Percentiles rank a stretch among this genome's conserved stretches.
Evolutionary conservation across 2,329 filamentous ascomycete species (phyloP).

Genomic region (Aureobasidium uvarum): DNA sequence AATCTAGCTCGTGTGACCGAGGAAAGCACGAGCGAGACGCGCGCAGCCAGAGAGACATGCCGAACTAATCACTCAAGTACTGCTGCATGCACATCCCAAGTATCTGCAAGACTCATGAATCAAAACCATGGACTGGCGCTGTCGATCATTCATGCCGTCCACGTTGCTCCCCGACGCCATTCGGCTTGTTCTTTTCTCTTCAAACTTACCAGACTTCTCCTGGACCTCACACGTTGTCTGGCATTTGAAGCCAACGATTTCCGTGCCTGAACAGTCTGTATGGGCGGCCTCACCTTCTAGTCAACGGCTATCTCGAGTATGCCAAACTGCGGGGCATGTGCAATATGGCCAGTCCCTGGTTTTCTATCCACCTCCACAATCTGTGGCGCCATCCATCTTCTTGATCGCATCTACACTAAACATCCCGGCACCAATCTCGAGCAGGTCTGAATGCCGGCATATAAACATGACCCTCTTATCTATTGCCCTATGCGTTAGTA

Average conservation of each 20-base stretch:
- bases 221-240: background rate
- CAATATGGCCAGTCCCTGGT: slow-evolving; percentile 7
- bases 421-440: slow-evolving; percentile 2
- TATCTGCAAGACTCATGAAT: slow-evolving; percentile 6
- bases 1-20: slow-evolving; percentile 24
- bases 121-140: slow-evolving; percentile 13
- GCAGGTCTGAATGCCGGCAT: background rate
- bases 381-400: background rate
- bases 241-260: background rate
- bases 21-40: slow-evolving; percentile 9
- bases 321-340: slow-evolving; percentile 16
- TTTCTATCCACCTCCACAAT: slow-evolving; percentile 16
- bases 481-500: background rate
- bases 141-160: slow-evolving; percentile 22
- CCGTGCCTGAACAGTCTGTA: background rate
- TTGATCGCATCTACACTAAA: slow-evolving; percentile 2
- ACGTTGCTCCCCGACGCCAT: slow-evolving; percentile 13
- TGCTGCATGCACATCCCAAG: slow-evolving; percentile 14
- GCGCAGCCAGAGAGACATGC: background rate
- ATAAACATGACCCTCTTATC: background rate
- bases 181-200: background rate
- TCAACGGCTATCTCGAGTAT: slow-evolving; percentile 2
- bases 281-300: background rate
- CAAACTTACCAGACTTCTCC: background rate
- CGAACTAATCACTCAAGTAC: background rate